Base-by-base conservation (phyloP, 169 alveolate species). In the Plasmodium gallinaceum region DNA sequence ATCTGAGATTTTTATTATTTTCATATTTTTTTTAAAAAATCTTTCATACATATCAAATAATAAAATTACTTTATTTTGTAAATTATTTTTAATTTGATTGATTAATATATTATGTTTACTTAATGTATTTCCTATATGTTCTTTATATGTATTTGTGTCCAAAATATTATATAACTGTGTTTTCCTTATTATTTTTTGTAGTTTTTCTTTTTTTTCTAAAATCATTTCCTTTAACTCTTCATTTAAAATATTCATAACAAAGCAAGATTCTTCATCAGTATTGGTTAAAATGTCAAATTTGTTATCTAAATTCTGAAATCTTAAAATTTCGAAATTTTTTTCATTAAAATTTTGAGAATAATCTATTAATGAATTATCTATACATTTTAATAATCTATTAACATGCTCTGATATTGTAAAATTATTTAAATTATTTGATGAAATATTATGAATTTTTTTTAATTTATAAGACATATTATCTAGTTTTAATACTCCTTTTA, bases 221-320 rank as follows among this genome's bases (percentile, higher is more conserved):
- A 71, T 46, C 87, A 86, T 72, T 42, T 86, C 76, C 45, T 71
- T 86, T 60, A 86, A 42, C 26, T 86, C 92, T 16, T 72, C 87
- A 14, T 51, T 61, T 57, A 86, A 16, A 20, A 86, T 39, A 51
- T 60, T 46, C 87, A 86, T 86, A 32, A 86, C 45, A 64, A 71
- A 86, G 52, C 78, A 86, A 3, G 69, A 58, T 52, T 86, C 92
- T 18, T 86, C 92, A 70, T 86, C 92, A 22, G 68, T 61, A 43
- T 71, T 71, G 12, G 73, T 72, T 37, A 86, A 51, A 58, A 16
- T 42, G 20, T 86, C 39, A 46, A 60, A 86, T 8, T 26, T 52
- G 58, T 43, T 60, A 71, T 86, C 78, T 12, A 37, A 18, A 5
- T 61, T 45, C 24, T 57, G 86, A 64, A 86, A 86, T 46, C 92